Evolutionary conservation across 179 eudicot genomes (phyloP).

Genomic region (Gypsophila paniculata): DNA sequence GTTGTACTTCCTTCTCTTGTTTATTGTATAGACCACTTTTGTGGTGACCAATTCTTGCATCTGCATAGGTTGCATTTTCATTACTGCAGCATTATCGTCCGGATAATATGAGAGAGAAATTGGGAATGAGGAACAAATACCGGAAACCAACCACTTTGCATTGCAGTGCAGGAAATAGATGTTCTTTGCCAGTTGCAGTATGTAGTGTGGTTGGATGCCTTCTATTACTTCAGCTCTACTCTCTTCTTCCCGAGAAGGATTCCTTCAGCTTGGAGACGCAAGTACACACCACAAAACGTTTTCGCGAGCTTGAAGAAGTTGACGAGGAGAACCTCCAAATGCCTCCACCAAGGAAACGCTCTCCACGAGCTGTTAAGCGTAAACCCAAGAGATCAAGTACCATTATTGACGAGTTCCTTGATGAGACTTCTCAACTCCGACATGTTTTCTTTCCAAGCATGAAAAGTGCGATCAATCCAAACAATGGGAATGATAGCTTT

Average conservation of each 20-base stretch:
- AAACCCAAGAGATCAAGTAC: constrained; percentile 61
- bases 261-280: constrained; percentile 29
- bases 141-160: constrained; percentile 75
- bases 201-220: constrained; percentile 62
- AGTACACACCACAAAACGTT: constrained; percentile 26
- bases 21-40: constrained; percentile 24
- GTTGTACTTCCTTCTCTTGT: constrained; percentile 12
- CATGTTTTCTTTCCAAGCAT: constrained; percentile 69
- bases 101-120: constrained; percentile 52
- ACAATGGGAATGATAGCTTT: constrained; percentile 56
- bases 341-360: constrained; percentile 87
- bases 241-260: constrained; percentile 41
- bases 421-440: constrained; percentile 76
- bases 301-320: constrained; percentile 59
- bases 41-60: constrained; percentile 44
- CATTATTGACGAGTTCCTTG: constrained; percentile 85
- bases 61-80: constrained; percentile 64
- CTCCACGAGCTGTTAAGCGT: constrained; percentile 86
- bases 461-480: constrained; percentile 67
- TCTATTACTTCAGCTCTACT: constrained; percentile 58
- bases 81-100: constrained; percentile 52
- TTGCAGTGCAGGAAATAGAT: constrained; percentile 84
- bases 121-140: constrained; percentile 85
- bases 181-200: constrained; percentile 43
- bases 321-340: constrained; percentile 77